Evolutionary conservation across 352 stramenopile species (phyloP), one percentile per base, ranked within the genome.

Genomic region (Globisporangium takayamanum): DNA sequence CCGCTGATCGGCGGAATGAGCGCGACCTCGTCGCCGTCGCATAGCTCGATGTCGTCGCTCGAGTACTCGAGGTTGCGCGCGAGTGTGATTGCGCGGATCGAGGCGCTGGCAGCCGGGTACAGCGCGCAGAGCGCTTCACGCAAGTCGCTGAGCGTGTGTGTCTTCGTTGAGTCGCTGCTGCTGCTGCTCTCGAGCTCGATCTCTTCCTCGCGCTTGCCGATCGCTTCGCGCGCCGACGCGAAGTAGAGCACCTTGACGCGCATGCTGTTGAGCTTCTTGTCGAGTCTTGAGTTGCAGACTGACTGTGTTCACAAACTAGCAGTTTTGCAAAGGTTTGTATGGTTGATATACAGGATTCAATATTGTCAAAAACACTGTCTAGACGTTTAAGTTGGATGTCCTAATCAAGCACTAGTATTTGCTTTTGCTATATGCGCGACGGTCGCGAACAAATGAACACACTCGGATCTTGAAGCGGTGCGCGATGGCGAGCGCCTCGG

Each of bases 1-100:
- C 76, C 76, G 51, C 80, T 91, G 65, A 93, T 91, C n/a, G 84
- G 84, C 50, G 84, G 84, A 44, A 91, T 93, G 26, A 91, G 72
- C 47, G 84, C 84, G 41, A 93, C 81, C 63, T 93, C 84, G 69
- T 93, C 84, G 59, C 80, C 81, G 50, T 86, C 66, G 25, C 58
- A 51, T 44, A 93, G 64, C 57, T 41, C 57, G 30, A 60, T 63
- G 60, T 88, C 73, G 59, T 84, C 69, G 7, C 63, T 59, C 15
- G 76, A 70, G 61, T 92, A 93, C 63, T 91, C 81, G 55, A 91
- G 70, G 59, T 93, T 93, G 25, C 69, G 72, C 20, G 84, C 81
- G 46, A 93, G 60, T 15, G 81, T 80, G 67, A 93, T 89, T 53
- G 56, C 66, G 39, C 66, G 55, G 50, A 93, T 78, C 14, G 68